phyloP scores from a whole-genome alignment of 2,329 filamentous ascomycete genomes.

The Colletotrichum liriopes region DNA sequence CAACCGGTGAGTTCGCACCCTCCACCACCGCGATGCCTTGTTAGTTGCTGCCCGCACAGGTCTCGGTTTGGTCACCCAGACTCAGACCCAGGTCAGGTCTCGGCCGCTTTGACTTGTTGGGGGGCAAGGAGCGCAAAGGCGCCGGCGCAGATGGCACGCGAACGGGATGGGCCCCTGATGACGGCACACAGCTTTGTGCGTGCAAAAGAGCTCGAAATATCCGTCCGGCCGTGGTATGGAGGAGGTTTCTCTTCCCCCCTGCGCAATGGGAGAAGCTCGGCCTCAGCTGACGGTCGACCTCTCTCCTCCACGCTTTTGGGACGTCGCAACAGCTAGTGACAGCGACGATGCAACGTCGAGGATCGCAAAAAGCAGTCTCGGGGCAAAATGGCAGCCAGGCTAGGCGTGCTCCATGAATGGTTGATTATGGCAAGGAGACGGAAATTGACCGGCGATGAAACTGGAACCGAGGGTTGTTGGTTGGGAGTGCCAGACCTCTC shows the following conservation, averaged over 20 bases:
- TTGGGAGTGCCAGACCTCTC: not conserved
- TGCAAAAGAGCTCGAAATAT: not conserved
- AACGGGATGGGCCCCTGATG: constrained; percentile 11
- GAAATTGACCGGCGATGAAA: constrained; percentile 32
- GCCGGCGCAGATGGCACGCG: constrained; percentile 15
- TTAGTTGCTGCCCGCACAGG: constrained; percentile 34
- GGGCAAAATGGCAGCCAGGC: constrained; percentile 12
- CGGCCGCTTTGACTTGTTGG: constrained; percentile 40
- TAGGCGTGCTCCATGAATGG: constrained; percentile 15
- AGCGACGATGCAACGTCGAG: constrained; percentile 18
- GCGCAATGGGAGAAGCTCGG: constrained; percentile 21
- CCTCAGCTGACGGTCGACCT: constrained; percentile 40
- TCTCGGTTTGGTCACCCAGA: constrained; percentile 33
- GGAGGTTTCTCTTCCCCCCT: constrained; percentile 17
- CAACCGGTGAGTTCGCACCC: constrained; percentile 38
- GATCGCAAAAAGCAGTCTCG: constrained; percentile 15
- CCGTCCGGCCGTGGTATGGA: constrained; percentile 1
- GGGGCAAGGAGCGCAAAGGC: constrained; percentile 30
- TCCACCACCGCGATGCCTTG: constrained; percentile 31
- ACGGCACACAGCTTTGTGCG: constrained; percentile 18
- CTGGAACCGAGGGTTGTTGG: constrained; percentile 23
- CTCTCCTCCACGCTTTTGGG: constrained; percentile 14
- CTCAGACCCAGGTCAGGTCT: constrained; percentile 35
- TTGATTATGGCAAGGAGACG: constrained; percentile 6
- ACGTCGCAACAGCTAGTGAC: constrained; percentile 19